Base-by-base conservation (phyloP, 192 early-diverging fungal species). In the Phlyctochytrium bullatum region DNA sequence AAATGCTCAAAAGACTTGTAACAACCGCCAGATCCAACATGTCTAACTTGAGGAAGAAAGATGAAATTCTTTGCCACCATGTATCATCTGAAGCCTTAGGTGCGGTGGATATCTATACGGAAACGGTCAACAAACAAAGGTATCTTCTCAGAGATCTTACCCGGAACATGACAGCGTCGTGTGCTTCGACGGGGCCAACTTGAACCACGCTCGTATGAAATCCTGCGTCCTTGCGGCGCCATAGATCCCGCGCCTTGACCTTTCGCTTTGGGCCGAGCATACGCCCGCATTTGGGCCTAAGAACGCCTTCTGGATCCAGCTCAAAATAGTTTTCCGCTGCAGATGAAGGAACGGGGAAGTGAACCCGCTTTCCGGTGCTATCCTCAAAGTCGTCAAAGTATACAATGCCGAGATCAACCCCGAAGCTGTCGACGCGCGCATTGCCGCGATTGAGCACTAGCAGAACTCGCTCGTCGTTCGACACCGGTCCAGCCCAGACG, bases 401-500 rank as follows among this genome's bases (percentile, higher is more conserved):
- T 54, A 51, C 31, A 23, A 59, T 40, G 33, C 53, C 27, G 54
- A 71, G 20, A 23, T 24, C 62, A 53, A 78, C 23, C 32, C 64
- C 29, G 35, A 69, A 31, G 17, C 59, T 66, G 20, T 76, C 32
- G 10, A 47, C 40, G 20, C 20, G 10, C 6, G 10, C 20, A 14
- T 47, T 20, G 24, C 62, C 72, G 23, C 35, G 27, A 35, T 78
- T 78, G 30, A 75, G n/a, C 0, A 78, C 59, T 1, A 75, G 34
- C 64, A 78, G 62, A 23, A 77, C 61, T 30, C 69, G 63, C 3
- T 74, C 69, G 2, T 54, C 64, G 56, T 68, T 58, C 17, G 30
- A 64, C 2, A 78, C 28, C 30, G 40, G 66, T 32, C 77, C 77
- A 14, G 67, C 66, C 63, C 67, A 78, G 40, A 77, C 36, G 20